Evolutionary conservation across 164 flowering plant species (phyloP).

Genomic region (Berberis vulgaris): DNA sequence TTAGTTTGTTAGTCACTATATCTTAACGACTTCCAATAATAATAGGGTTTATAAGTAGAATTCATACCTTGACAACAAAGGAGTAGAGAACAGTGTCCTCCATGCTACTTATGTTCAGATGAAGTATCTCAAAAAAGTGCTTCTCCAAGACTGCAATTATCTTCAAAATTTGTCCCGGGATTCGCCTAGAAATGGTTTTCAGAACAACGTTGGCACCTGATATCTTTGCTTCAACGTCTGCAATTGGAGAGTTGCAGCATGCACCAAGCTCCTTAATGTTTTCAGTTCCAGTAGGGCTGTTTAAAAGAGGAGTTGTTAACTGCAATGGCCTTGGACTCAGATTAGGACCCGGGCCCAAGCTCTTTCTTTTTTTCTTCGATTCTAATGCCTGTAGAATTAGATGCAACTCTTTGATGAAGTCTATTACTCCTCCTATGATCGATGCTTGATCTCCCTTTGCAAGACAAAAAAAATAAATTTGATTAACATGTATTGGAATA

Average conservation of each 20-base stretch:
- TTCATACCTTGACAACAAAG: slow-evolving; percentile 71
- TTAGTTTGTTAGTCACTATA: too few relatives aligned
- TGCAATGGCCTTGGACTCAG: slow-evolving; percentile 52
- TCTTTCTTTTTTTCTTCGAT: slow-evolving; percentile 68
- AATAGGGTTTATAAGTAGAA: background rate
- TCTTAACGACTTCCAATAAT: too few relatives aligned
- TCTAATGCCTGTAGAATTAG: slow-evolving; percentile 69
- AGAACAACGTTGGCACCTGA: slow-evolving; percentile 77
- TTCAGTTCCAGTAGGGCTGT: slow-evolving; percentile 19
- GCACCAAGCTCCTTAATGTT: slow-evolving; percentile 54
- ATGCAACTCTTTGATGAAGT: slow-evolving; percentile 92
- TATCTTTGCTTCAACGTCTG: slow-evolving; percentile 85
- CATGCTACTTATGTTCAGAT: slow-evolving; percentile 86
- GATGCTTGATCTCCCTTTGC: slow-evolving; percentile 97
- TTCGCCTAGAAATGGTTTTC: slow-evolving; percentile 45
- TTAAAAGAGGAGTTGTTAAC: slow-evolving; percentile 12
- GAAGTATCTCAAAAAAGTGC: slow-evolving; percentile 64
- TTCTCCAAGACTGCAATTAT: slow-evolving; percentile 56
- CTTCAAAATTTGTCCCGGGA: slow-evolving; percentile 63
- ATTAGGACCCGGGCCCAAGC: slow-evolving; percentile 61
- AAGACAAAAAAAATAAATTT: too few relatives aligned
- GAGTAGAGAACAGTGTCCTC: slow-evolving; percentile 87
- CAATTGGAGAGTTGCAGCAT: slow-evolving; percentile 65
- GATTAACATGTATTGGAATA: too few relatives aligned
- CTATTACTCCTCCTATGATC: slow-evolving; percentile 81